phyloP scores from a whole-genome alignment of 2,329 filamentous ascomycete genomes.

The Plectosphaerella cucumerina region DNA sequence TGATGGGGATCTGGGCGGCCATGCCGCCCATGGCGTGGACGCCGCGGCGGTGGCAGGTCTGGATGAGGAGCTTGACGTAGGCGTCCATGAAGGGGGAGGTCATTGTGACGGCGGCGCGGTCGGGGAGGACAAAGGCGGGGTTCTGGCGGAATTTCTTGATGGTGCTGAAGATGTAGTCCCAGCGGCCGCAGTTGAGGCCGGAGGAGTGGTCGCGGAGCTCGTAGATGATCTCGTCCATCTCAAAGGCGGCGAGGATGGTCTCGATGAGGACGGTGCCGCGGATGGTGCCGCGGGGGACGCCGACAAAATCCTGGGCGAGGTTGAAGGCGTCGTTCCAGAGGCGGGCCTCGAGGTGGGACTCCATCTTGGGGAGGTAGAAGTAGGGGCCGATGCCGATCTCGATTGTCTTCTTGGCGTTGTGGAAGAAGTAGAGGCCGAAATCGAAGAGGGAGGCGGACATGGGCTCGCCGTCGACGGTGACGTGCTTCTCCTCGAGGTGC shows the following conservation, averaged over 20 bases:
- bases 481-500: constrained; percentile 91
- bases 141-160: constrained; percentile 95
- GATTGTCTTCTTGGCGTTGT: constrained; percentile 80
- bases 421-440: constrained; percentile 92
- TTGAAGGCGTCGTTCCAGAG: constrained; percentile 95
- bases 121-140: constrained; percentile 80
- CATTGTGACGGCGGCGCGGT: constrained; percentile 82
- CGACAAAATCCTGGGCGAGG: constrained; percentile 78
- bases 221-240: constrained; percentile 98
- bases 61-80: constrained; percentile 81
- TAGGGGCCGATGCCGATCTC: constrained; percentile 76
- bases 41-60: constrained; percentile 83
- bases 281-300: constrained; percentile 77
- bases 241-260: constrained; percentile 86
- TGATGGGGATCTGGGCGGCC: constrained; percentile 91
- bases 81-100: constrained; percentile 89
- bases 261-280: constrained; percentile 85
- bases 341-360: constrained; percentile 83
- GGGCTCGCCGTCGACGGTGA: constrained; percentile 82
- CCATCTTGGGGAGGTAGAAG: constrained; percentile 91
- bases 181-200: constrained; percentile 86
- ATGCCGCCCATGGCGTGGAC: constrained; percentile 93
- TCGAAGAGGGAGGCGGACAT: constrained; percentile 84
- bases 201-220: constrained; percentile 86
- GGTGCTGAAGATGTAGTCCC: constrained; percentile 94